Evolutionary conservation across 2,329 filamentous ascomycete genomes (phyloP).

Genomic region (Pseudogymnoascus sp.): DNA sequence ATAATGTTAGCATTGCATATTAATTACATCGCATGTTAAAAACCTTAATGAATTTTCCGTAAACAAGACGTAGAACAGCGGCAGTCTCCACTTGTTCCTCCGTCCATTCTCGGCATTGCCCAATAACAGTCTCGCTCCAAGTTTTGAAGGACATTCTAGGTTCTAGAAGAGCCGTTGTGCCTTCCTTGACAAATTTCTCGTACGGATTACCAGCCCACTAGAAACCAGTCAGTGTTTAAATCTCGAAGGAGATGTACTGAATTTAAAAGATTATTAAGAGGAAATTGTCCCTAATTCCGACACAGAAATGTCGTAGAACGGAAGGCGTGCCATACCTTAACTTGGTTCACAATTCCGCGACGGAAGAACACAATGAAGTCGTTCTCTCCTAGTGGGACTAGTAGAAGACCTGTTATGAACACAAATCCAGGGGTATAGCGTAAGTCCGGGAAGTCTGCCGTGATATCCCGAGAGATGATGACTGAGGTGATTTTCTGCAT

Average conservation of each 20-base stretch:
- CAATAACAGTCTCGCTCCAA: conserved; percentile 74
- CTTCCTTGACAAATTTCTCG: conserved; percentile 65
- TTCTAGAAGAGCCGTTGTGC: conserved; percentile 66
- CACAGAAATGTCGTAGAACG: too few species aligned
- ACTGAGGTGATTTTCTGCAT: conserved; percentile 69
- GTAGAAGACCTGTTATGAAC: conserved; percentile 67
- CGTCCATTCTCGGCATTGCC: conserved; percentile 79
- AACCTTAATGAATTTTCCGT: conserved; percentile 74
- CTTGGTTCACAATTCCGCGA: conserved; percentile 65
- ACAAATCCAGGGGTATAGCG: conserved; percentile 72
- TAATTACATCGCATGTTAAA: conserved; percentile 58
- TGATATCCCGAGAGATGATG: conserved; percentile 68
- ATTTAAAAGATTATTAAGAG: too few species aligned
- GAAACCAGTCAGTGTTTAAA: too few species aligned
- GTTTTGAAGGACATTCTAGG: conserved; percentile 71
- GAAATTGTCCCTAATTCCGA: too few species aligned
- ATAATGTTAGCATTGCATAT: conserved; percentile 35
- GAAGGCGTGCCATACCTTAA: conserved; percentile 34
- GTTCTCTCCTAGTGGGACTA: conserved; percentile 66
- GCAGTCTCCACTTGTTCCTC: conserved; percentile 86
- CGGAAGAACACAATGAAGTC: conserved; percentile 92
- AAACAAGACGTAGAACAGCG: conserved; percentile 78
- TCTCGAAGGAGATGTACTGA: too few species aligned
- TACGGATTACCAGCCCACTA: conserved; percentile 77
- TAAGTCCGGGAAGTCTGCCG: conserved; percentile 71